Base-by-base conservation (phyloP, 2,329 filamentous ascomycete species). In the Epichloe aotearoae region DNA sequence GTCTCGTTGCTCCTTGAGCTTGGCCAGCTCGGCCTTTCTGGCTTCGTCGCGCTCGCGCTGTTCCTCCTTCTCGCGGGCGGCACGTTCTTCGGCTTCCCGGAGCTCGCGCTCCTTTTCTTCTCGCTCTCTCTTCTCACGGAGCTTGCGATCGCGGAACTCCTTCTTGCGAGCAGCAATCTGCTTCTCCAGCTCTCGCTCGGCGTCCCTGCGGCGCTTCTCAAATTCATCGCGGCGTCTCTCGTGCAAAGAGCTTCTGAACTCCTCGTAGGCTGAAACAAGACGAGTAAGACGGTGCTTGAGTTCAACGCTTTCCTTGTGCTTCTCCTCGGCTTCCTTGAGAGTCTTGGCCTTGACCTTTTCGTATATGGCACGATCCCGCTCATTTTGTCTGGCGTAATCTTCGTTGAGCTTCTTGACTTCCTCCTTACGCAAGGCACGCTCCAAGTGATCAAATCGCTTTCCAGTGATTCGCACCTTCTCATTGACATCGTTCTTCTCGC, bases 371-470 rank as follows among this genome's bases (percentile, higher is more conserved):
- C 84, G 67, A 63, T 98, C 93, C 52, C 71, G 74, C 64, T 89
- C 80, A 64, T 84, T 83, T 71, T 98, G 93, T 60, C 74, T 75
- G 56, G 86, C 84, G 64, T 94, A 95, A 63, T 98, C 93, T 47
- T 83, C 82, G 52, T 82, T 74, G 53, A 97, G 74, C 70, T 96
- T 91, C 80, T 96, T 95, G 63, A 84, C 73, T 70, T 98, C 93
- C 72, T 97, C 93, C 67, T 91, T 88, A 62, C 93, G 84, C 79
- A 94, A 94, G 38, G 93, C 93, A 73, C 93, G 87, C 75, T 98
- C 93, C 60, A 98, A 74, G 71, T 98, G 91, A 65, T 98, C 93
- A 61, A 96, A 87, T 57, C 93, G 86, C 80, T 96, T 97, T 67
- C 86, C 88, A 54, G 90, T 94, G 61, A 95, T 82, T 61, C 89